Evolutionary conservation across 352 stramenopile species (phyloP).

Genomic region (Phytophthora cactorum): DNA sequence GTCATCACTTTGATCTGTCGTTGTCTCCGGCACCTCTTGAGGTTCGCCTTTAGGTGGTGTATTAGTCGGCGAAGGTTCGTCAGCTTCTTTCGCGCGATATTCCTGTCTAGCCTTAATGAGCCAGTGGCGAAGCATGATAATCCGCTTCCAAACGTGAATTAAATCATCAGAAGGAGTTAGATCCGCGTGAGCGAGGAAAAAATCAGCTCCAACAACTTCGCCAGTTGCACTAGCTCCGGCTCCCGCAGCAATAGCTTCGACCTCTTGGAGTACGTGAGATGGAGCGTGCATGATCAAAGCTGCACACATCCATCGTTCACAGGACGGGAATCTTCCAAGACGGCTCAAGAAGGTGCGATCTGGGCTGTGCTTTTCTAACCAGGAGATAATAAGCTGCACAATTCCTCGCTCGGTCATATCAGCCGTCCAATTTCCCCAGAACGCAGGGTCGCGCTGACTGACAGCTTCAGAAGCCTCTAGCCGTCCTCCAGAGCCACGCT

Average conservation of each 20-base stretch:
- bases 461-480: slow-evolving; percentile 23
- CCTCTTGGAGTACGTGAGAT: slow-evolving; percentile 76
- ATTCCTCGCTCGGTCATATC: slow-evolving; percentile 68
- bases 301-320: slow-evolving; percentile 73
- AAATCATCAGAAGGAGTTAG: slow-evolving; percentile 80
- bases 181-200: slow-evolving; percentile 56
- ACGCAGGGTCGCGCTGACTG: slow-evolving; percentile 48
- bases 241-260: slow-evolving; percentile 72
- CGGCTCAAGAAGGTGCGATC: slow-evolving; percentile 83
- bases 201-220: slow-evolving; percentile 32
- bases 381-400: slow-evolving; percentile 68
- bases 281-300: slow-evolving; percentile 85
- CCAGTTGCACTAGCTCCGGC: slow-evolving; percentile 32
- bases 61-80: slow-evolving; percentile 32
- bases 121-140: slow-evolving; percentile 86
- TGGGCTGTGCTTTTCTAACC: slow-evolving; percentile 76
- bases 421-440: slow-evolving; percentile 60
- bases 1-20: not conserved
- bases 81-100: slow-evolving; percentile 68
- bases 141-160: slow-evolving; percentile 73
- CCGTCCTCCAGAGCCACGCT: slow-evolving; percentile 22
- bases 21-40: not conserved
- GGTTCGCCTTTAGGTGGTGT: not conserved
- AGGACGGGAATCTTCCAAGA: slow-evolving; percentile 72
- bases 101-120: slow-evolving; percentile 83